Base-by-base conservation (phyloP, 768 basidiomycete genomes). In the Lentinula boryana region DNA sequence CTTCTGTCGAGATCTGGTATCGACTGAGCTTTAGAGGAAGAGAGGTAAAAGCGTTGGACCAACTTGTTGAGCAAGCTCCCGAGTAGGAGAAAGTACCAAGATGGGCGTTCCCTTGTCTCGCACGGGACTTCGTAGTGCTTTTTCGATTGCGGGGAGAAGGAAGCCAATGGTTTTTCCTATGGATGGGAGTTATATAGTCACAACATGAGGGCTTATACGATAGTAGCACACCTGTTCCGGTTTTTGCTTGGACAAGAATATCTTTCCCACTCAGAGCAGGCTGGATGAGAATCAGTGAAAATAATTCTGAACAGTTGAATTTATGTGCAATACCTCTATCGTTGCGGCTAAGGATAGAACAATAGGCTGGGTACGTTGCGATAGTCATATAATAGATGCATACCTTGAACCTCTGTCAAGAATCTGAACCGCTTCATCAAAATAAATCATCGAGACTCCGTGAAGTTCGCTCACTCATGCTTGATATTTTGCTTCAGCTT, bases 1-100 rank as follows among this genome's bases (percentile, higher is more conserved):
- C 89, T 67, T 87, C 80, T 66, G 86, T 83, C 78, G 51, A 89
- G 81, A 62, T 83, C 75, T 63, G 80, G 70, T 44, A 71, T 68
- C 63, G 70, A 72, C 18, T 10, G 21, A 9, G 10, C 15, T 71
- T 67, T 68, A 77, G 80, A 70, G 73, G 78, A 13, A 21, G 4
- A 74, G 79, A 38, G 10, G n/a, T n/a, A 76, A 75, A 58, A 73
- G 74, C 13, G 80, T 53, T 76, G 71, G 7, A 36, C 74, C 70
- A 54, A 88, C 88, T 73, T 90, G 88, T 65, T 84, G 81, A 2
- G 87, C 89, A 36, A 91, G 71, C 68, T 91, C 89, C 61, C 88
- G 79, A 0, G 89, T 91, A 0, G 89, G 89, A 3, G 88, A 86
- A 32, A 91, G 65, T 1, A 91, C 81, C 27, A 87, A 79, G 41